phyloP scores from a whole-genome alignment of 768 basidiomycete genomes.

The Amyloporia xantha region DNA sequence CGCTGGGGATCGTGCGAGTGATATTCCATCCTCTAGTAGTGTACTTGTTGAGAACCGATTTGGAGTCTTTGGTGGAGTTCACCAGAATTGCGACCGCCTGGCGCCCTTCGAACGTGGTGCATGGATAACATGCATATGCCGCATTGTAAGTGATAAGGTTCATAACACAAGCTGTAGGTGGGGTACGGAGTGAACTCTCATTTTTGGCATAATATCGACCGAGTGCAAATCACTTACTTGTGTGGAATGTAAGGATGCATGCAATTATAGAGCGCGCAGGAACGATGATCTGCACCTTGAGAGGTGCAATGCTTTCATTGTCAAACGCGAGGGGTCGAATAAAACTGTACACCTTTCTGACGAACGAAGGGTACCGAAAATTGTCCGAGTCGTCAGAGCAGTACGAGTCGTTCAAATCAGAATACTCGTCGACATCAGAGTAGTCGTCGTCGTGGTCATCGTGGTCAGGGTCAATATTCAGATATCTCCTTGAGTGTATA shows the following conservation, averaged over 20 bases:
- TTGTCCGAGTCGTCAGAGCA: neutral
- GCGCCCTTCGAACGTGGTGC: slow-evolving; percentile 33
- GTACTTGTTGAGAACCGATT: slow-evolving; percentile 4
- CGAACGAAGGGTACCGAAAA: slow-evolving; percentile 21
- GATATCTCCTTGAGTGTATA: neutral
- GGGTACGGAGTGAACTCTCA: neutral
- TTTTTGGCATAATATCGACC: neutral
- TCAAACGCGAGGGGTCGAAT: too few species aligned
- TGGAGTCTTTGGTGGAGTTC: neutral
- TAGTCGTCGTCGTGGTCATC: neutral
- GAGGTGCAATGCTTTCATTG: neutral
- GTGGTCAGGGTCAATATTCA: slow-evolving; percentile 2
- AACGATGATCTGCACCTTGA: slow-evolving; percentile 37
- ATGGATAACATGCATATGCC: slow-evolving; percentile 37
- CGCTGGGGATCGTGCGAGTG: slow-evolving; percentile 13
- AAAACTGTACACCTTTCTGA: slow-evolving; percentile 30
- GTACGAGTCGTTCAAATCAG: neutral
- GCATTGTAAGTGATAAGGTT: slow-evolving; percentile 36
- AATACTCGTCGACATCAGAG: neutral
- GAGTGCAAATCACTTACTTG: slow-evolving; percentile 31
- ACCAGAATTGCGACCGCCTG: slow-evolving; percentile 17
- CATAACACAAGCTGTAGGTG: slow-evolving; percentile 39
- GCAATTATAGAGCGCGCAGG: slow-evolving; percentile 26
- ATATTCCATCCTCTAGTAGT: slow-evolving; percentile 33
- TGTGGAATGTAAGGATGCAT: slow-evolving; percentile 39